Percentiles rank a stretch among this genome's conserved stretches.
phyloP scores from a whole-genome alignment of 257 asterid genomes.

The Solanum verrucosum region DNA sequence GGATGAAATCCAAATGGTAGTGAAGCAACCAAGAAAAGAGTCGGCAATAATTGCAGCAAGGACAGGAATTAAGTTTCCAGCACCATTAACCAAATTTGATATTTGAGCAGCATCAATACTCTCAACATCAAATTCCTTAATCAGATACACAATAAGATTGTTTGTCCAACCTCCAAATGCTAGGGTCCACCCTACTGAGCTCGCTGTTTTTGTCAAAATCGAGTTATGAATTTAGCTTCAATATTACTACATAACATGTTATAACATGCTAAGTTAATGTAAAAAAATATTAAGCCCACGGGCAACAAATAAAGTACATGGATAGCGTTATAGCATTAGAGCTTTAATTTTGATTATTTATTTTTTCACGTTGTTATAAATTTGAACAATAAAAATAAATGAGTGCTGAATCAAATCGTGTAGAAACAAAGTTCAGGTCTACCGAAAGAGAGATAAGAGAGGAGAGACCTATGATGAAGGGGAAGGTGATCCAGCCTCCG shows the following conservation, averaged over 20 bases:
- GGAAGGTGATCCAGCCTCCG: conserved; percentile 16
- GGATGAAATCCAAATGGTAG: conserved; percentile 40
- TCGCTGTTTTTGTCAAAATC: conserved; percentile 15
- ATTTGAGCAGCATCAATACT: conserved; percentile 31
- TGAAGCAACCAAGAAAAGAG: conserved; percentile 35
- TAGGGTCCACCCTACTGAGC: conserved; percentile 15
- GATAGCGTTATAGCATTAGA: neutral
- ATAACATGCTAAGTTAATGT: neutral
- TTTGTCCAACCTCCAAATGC: conserved; percentile 25
- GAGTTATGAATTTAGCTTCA: neutral
- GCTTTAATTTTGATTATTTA: neutral
- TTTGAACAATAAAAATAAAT: neutral
- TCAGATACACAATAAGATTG: conserved; percentile 39
- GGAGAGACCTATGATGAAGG: conserved; percentile 3
- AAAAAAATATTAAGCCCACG: neutral
- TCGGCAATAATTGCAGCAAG: conserved; percentile 42
- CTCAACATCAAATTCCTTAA: conserved; percentile 24
- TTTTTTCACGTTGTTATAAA: neutral
- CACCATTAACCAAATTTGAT: conserved; percentile 20
- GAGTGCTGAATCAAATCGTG: no score
- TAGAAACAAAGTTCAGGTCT: no score
- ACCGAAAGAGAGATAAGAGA: neutral
- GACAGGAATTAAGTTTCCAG: conserved; percentile 25
- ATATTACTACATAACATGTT: neutral
- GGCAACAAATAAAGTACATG: neutral